Evolutionary conservation across 306 rosid genomes (phyloP).

Genomic region (Prunus mume): DNA sequence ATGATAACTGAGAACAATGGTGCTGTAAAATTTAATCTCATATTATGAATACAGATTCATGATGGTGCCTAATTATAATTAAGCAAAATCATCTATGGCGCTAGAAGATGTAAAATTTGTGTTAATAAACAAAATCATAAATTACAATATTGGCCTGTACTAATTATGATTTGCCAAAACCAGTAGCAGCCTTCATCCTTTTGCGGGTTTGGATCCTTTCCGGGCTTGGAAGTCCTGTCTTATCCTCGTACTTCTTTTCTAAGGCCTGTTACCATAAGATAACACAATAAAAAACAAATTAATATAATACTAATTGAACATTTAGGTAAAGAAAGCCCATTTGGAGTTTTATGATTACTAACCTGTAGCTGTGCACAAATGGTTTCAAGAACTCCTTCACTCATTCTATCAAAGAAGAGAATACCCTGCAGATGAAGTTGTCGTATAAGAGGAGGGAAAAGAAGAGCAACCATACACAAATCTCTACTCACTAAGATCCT

Average conservation of each 20-base stretch:
- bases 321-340: not conserved
- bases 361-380: slow-evolving; percentile 66
- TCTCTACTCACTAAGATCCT: not conserved
- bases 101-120: not conserved
- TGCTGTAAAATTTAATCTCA: not conserved
- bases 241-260: slow-evolving; percentile 67
- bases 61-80: not conserved
- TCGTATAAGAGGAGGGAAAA: slow-evolving; percentile 8
- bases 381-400: slow-evolving; percentile 63
- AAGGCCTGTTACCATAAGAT: slow-evolving; percentile 51
- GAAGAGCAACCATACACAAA: not conserved
- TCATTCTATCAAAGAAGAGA: slow-evolving; percentile 93
- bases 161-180: slow-evolving; percentile 65
- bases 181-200: slow-evolving; percentile 52
- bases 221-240: slow-evolving; percentile 69
- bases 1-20: too few relatives aligned
- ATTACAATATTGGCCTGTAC: not conserved
- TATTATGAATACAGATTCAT: not conserved
- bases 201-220: slow-evolving; percentile 62
- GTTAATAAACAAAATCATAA: not conserved
- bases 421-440: slow-evolving; percentile 54
- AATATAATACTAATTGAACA: not conserved
- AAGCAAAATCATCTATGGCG: not conserved
- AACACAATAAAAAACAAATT: slow-evolving; percentile 7
- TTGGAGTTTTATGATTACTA: slow-evolving; percentile 14